A percentile compares a stretch with the other conserved stretches of the same genome.
Evolutionary conservation across 495 filamentous ascomycete species (phyloP).

Genomic region (Penicillium salamii): DNA sequence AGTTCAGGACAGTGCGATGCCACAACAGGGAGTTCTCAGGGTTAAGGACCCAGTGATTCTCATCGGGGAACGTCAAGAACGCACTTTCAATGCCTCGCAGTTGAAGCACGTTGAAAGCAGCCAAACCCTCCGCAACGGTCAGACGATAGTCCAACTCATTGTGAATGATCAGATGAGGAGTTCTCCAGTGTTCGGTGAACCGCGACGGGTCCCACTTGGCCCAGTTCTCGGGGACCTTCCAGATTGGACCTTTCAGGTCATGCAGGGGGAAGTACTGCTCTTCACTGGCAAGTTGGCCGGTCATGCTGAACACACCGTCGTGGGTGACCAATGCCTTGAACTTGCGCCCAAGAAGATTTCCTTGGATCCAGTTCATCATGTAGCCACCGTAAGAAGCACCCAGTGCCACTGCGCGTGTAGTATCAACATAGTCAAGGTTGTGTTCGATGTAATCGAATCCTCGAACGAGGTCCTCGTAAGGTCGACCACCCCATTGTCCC

Average conservation of each 20-base stretch:
- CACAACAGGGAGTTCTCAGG: conserved; percentile 88
- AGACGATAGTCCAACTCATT: conserved; percentile 89
- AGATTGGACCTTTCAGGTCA: conserved; percentile 77
- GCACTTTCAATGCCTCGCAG: conserved; percentile 47
- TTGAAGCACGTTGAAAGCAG: conserved; percentile 88
- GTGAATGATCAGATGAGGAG: conserved; percentile 86
- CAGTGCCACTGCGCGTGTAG: conserved; percentile 69
- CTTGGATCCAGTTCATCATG: conserved; percentile 70
- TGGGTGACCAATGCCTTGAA: conserved; percentile 91
- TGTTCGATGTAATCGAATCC: conserved; percentile 74
- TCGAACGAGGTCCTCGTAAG: conserved; percentile 78
- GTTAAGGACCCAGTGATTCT: conserved; percentile 86
- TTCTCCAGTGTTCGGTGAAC: conserved; percentile 70
- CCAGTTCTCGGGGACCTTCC: conserved; percentile 70
- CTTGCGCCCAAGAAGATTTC: conserved; percentile 57
- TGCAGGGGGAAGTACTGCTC: conserved; percentile 88
- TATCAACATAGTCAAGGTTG: conserved; percentile 74
- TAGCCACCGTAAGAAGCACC: conserved; percentile 88
- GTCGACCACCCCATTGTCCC: conserved; percentile 73
- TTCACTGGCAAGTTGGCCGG: conserved; percentile 70
- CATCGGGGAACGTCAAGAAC: conserved; percentile 79
- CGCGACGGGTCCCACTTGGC: conserved; percentile 78
- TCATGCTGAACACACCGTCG: conserved; percentile 83
- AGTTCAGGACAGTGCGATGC: conserved; percentile 85
- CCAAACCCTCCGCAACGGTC: conserved; percentile 77